Conservation (phyloP, 257 asterid species). For the Solanum rostratum region DNA sequence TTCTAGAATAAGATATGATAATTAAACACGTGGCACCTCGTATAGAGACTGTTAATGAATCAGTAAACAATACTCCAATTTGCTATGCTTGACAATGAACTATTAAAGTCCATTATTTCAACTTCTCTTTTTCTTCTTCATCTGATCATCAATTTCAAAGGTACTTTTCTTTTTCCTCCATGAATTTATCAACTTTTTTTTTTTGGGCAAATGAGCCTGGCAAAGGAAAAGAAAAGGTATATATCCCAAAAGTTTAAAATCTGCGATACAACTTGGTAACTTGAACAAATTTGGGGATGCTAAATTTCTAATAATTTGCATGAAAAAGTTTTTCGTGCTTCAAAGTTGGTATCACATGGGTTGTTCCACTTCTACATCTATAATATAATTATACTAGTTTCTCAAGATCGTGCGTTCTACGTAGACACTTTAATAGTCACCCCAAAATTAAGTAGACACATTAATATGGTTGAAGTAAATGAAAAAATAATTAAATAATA, state of each 20-base stretch:
- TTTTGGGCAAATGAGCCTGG: constrained; percentile 15
- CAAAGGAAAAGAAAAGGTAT: constrained; percentile 5
- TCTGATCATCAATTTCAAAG: not conserved
- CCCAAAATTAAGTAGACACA: no score
- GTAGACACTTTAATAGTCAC: no score
- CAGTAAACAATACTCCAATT: not conserved
- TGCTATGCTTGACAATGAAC: not conserved
- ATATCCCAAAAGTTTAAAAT: not conserved
- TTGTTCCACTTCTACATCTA: constrained; percentile 16
- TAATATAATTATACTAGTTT: no score
- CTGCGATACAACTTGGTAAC: constrained; percentile 15
- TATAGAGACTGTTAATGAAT: not conserved
- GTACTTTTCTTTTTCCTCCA: constrained; percentile 4
- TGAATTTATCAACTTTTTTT: constrained; percentile 4
- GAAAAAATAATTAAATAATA: no score
- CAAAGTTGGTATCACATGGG: constrained; percentile 50
- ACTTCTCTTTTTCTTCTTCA: not conserved
- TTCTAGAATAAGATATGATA: not conserved
- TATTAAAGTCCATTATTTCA: not conserved
- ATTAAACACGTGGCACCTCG: not conserved
- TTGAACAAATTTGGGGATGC: constrained; percentile 16
- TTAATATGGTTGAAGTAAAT: no score
- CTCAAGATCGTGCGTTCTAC: no score
- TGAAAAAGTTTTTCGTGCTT: constrained; percentile 2
- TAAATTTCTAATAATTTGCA: constrained; percentile 30